Evolutionary conservation across 1,284 basidiomycete species (phyloP), one percentile per base, ranked within the genome.

Genomic region (Apiotrichum laibachii): DNA sequence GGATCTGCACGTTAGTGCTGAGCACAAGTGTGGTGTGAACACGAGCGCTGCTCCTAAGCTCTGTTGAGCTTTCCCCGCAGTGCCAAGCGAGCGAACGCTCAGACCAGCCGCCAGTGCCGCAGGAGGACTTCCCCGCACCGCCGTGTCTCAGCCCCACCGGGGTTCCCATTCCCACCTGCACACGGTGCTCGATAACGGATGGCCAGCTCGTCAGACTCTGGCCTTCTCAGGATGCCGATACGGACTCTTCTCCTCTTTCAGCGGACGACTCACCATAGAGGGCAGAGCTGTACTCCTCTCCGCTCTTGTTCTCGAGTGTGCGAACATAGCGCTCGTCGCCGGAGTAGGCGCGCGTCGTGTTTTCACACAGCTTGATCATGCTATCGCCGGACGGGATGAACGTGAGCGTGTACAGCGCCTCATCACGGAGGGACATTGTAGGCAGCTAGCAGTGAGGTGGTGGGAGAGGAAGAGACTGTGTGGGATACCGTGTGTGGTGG

Each of bases 231-330:
- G 21, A 11, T 33, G 2, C 19, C 31, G 37, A 39, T 26, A 1
- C 34, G n/a, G n/a, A n/a, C n/a, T 16, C 21, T 47, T 15, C 31
- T 39, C 42, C 26, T n/a, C n/a, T n/a, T n/a, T n/a, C n/a, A n/a
- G n/a, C n/a, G n/a, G n/a, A 21, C 40, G 34, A 66, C 72, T 52
- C 56, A 76, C 75, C 75, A 60, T 72, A 77, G 16, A 77, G 54
- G 5, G 53, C 63, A 8, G 70, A 50, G 1, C 69, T 63, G 44
- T 73, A 75, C 35, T 57, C 61, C 61, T 77, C 73, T 5, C 66
- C 71, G 10, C 67, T 63, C 42, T 51, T 48, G 19, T 39, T 46
- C 50, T 72, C 69, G 39, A 59, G 61, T 7, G 75, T 66, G 35
- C 73, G 59, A 19, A 63, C 72, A 47, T 72, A 77, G 42, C 69